Conservation (phyloP, 2,329 filamentous ascomycete genomes). For the Fusarium pseudograminearum region DNA sequence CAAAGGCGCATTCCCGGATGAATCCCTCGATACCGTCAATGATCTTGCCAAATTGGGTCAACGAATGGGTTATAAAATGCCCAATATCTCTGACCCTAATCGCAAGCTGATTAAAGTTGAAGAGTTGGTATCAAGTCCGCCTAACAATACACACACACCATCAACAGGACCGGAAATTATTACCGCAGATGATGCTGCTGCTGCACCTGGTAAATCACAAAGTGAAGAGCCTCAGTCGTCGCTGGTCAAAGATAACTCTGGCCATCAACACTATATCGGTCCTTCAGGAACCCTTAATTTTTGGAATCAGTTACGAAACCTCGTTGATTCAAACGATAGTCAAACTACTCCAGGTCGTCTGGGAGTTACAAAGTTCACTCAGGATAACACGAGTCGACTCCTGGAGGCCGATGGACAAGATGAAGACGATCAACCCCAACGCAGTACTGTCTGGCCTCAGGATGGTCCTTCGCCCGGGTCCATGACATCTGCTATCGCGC, state of each 20-base stretch:
- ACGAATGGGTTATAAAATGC: constrained; percentile 52
- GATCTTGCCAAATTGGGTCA: constrained; percentile 50
- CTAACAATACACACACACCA: neutral
- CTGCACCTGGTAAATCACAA: constrained; percentile 24
- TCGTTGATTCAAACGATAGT: constrained; percentile 44
- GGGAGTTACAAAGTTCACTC: constrained; percentile 25
- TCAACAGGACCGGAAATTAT: constrained; percentile 8
- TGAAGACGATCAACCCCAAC: constrained; percentile 21
- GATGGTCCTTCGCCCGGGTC: constrained; percentile 45
- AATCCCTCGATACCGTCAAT: constrained; percentile 45
- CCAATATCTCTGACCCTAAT: constrained; percentile 43
- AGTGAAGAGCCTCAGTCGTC: constrained; percentile 42
- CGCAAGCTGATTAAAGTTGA: constrained; percentile 33
- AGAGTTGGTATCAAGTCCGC: constrained; percentile 23
- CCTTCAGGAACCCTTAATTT: constrained; percentile 55
- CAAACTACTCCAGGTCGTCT: constrained; percentile 1
- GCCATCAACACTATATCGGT: constrained; percentile 54
- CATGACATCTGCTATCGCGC: constrained; percentile 46
- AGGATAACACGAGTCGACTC: constrained; percentile 35
- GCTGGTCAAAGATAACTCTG: constrained; percentile 51
- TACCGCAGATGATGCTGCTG: neutral
- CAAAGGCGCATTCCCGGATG: constrained; percentile 51
- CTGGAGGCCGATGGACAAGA: constrained; percentile 34
- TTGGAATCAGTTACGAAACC: constrained; percentile 51
- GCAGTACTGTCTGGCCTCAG: constrained; percentile 2